Conservation (phyloP, 1,284 basidiomycete genomes). For the Sanghuangporus sanghuang region DNA sequence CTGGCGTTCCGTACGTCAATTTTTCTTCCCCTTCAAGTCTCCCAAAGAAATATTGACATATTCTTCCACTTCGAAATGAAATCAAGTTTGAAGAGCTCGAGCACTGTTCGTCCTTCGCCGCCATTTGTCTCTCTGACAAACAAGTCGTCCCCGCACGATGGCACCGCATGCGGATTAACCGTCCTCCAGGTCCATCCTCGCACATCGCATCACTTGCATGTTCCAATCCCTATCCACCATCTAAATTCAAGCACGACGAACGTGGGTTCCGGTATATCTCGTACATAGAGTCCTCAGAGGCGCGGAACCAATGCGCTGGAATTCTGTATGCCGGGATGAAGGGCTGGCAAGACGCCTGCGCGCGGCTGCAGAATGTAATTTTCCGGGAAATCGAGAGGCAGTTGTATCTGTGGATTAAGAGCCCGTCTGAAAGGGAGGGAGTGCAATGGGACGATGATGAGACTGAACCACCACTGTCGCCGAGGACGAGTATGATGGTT, state of each 20-base stretch:
- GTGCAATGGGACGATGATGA: neutral
- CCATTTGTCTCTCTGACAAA: slow-evolving; percentile 2
- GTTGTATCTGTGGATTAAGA: slow-evolving; percentile 14
- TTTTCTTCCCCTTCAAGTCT: neutral
- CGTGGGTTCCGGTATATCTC: slow-evolving; percentile 22
- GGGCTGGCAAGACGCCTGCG: slow-evolving; percentile 28
- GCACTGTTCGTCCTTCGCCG: neutral
- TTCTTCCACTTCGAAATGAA: neutral
- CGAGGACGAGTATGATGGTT: neutral
- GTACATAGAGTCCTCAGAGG: slow-evolving; percentile 25
- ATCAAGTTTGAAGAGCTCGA: slow-evolving; percentile 6
- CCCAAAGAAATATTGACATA: neutral
- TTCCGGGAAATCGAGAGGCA: slow-evolving; percentile 26
- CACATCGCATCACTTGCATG: neutral
- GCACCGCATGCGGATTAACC: slow-evolving; percentile 4
- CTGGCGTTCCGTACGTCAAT: slow-evolving; percentile 21
- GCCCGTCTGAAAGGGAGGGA: neutral
- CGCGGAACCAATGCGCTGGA: slow-evolving; percentile 25
- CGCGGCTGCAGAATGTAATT: slow-evolving; percentile 26
- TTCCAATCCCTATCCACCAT: slow-evolving; percentile 6
- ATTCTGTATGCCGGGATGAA: slow-evolving; percentile 28
- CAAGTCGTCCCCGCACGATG: slow-evolving; percentile 1
- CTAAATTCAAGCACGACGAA: slow-evolving; percentile 20
- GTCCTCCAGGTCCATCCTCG: neutral
- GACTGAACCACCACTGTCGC: neutral